These are phyloP conservation scores for Coemansia asiatica DNA, from an alignment of 192 early-diverging fungal genomes.

Conservation along the genomic window DNA sequence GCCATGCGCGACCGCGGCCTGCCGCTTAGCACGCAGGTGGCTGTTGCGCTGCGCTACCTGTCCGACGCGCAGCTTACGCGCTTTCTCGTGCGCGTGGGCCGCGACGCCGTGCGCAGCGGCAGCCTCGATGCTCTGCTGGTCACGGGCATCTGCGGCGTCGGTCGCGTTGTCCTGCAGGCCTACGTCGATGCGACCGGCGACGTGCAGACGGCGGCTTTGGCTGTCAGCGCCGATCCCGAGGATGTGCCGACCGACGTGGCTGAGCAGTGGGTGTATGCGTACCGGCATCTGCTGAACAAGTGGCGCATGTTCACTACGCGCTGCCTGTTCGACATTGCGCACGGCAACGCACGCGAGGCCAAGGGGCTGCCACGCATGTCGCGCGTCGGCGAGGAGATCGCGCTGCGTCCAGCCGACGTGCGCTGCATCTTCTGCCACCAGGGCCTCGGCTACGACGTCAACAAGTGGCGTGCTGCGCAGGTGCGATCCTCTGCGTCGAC, in stretches of 20 bases:
- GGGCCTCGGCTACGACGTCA: constrained; percentile 34
- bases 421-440: constrained; percentile 87
- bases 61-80: constrained; percentile 70
- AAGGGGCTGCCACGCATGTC: constrained; percentile 57
- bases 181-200: constrained; percentile 87
- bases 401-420: constrained; percentile 74
- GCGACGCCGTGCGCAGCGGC: constrained; percentile 61
- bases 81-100: constrained; percentile 60
- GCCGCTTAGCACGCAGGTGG: constrained; percentile 75
- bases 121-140: constrained; percentile 80
- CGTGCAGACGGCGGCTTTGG: constrained; percentile 82
- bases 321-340: constrained; percentile 87
- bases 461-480: constrained; percentile 13
- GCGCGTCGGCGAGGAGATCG: constrained; percentile 54
- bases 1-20: constrained; percentile 60
- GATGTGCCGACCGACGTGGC: constrained; percentile 25
- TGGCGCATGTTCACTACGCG: constrained; percentile 86
- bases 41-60: constrained; percentile 83
- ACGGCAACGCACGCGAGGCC: constrained; percentile 58
- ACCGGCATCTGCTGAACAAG: constrained; percentile 81
- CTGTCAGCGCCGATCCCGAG: constrained; percentile 59
- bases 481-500: neutral
- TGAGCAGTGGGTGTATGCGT: constrained; percentile 61
- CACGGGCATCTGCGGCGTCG: constrained; percentile 72
- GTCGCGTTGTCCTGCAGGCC: constrained; percentile 71